A percentile compares a stretch with the other conserved stretches of the same genome.
phyloP scores from a whole-genome alignment of 371 early-diverging fungal genomes.

The Syncephalastrum sp. region DNA sequence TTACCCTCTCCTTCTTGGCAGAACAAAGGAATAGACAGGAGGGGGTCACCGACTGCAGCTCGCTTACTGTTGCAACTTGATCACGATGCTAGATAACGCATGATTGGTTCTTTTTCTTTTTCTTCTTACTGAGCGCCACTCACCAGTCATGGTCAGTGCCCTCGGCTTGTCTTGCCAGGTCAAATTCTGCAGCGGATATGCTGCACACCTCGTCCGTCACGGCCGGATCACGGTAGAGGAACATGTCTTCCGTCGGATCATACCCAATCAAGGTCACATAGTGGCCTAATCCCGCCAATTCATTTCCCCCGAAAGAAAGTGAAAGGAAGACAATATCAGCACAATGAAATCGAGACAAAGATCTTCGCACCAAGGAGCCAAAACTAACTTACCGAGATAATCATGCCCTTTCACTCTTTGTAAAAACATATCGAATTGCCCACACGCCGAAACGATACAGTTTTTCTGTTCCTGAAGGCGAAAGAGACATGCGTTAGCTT shows the following conservation, averaged over 20 bases:
- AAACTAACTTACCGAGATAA: slow-evolving; percentile 38
- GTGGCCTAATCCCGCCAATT: slow-evolving; percentile 46
- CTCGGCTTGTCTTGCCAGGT: slow-evolving; percentile 55
- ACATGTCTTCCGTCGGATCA: slow-evolving; percentile 61
- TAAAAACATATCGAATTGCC: slow-evolving; percentile 42
- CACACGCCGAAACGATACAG: slow-evolving; percentile 41
- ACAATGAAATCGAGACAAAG: too few species aligned
- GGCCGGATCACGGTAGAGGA: slow-evolving; percentile 79
- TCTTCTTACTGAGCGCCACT: neutral
- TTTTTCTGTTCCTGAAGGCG: slow-evolving; percentile 35
- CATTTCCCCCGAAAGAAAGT: neutral
- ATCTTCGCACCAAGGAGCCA: too few species aligned
- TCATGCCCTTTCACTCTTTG: slow-evolving; percentile 48
- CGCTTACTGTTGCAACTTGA: slow-evolving; percentile 11
- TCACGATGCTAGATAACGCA: slow-evolving; percentile 11
- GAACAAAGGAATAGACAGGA: neutral
- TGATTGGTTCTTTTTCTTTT: neutral
- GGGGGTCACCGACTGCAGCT: neutral
- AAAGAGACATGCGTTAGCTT: neutral
- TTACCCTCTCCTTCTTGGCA: neutral
- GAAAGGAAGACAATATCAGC: neutral
- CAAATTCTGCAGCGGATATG: slow-evolving; percentile 57
- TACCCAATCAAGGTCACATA: slow-evolving; percentile 73
- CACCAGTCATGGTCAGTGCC: slow-evolving; percentile 80
- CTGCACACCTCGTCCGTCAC: slow-evolving; percentile 58